phyloP scores from a whole-genome alignment of 352 stramenopile species.

The Globisporangium yorkense region DNA sequence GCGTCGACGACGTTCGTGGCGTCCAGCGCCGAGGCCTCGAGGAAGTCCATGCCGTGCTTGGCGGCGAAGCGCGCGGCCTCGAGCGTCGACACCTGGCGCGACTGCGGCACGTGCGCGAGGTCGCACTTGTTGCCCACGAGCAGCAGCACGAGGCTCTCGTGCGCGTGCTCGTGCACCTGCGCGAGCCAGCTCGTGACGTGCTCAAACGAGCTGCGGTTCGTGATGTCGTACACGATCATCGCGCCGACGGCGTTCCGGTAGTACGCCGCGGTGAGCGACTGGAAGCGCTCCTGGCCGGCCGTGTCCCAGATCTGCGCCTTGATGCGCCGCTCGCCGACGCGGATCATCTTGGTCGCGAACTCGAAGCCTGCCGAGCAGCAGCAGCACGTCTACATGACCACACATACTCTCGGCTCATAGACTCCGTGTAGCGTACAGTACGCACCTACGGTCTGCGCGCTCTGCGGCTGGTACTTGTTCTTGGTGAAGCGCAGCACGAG shows the following conservation, averaged over 20 bases:
- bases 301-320: conserved; percentile 90
- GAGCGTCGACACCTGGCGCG: conserved; percentile 79
- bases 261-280: conserved; percentile 90
- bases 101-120: conserved; percentile 65
- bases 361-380: conserved; percentile 46
- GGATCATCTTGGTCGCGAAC: conserved; percentile 84
- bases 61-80: conserved; percentile 80
- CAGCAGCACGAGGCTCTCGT: conserved; percentile 79
- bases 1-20: conserved; percentile 84
- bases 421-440: not conserved
- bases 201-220: conserved; percentile 80
- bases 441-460: conserved; percentile 64
- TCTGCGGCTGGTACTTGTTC: conserved; percentile 81
- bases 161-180: conserved; percentile 77
- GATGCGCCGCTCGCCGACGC: conserved; percentile 72
- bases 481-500: conserved; percentile 87
- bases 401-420: not conserved
- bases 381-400: not conserved
- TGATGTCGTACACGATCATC: conserved; percentile 93
- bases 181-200: conserved; percentile 71
- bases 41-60: conserved; percentile 79
- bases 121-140: conserved; percentile 89
- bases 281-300: conserved; percentile 87
- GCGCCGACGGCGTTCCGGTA: conserved; percentile 88
- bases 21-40: conserved; percentile 81